Evolutionary conservation across 2,329 filamentous ascomycete genomes (phyloP).

Genomic region (Aspergillus terreus): DNA sequence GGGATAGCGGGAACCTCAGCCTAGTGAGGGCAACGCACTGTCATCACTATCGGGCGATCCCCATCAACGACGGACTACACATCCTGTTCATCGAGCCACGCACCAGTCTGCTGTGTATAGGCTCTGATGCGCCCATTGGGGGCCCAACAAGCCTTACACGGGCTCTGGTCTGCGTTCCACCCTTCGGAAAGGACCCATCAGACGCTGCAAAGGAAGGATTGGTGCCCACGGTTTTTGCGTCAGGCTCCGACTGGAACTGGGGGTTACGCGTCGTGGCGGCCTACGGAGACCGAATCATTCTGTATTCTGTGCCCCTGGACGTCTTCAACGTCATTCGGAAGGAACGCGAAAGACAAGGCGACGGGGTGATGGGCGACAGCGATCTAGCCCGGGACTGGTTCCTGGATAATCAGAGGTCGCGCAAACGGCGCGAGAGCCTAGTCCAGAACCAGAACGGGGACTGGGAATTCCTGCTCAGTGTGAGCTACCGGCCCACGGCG

Average conservation of each 20-base stretch:
- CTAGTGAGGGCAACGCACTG: constrained; percentile 43
- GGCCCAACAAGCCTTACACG: constrained; percentile 56
- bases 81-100: constrained; percentile 62
- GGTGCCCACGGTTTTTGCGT: constrained; percentile 53
- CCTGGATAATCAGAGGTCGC: constrained; percentile 24
- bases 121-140: constrained; percentile 58
- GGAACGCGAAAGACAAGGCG: constrained; percentile 29
- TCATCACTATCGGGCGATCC: constrained; percentile 62
- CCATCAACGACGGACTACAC: constrained; percentile 63
- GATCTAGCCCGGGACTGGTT: constrained; percentile 32
- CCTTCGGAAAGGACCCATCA: constrained; percentile 17
- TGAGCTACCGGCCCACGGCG: constrained; percentile 31
- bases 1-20: constrained; percentile 22
- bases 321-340: constrained; percentile 43
- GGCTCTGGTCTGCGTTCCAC: constrained; percentile 55
- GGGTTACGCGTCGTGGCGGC: constrained; percentile 58
- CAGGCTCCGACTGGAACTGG: constrained; percentile 54
- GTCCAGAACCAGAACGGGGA: constrained; percentile 34
- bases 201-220: constrained; percentile 18
- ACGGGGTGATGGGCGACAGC: constrained; percentile 32
- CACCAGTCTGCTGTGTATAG: constrained; percentile 56
- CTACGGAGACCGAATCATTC: constrained; percentile 50
- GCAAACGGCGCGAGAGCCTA: constrained; percentile 27
- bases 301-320: constrained; percentile 61
- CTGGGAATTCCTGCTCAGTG: constrained; percentile 39